Percentiles rank a stretch among this genome's conserved stretches.
These are phyloP conservation scores for Rhynchosporium graminicola DNA, from an alignment of 2,329 filamentous ascomycete species.

Conservation along the genomic window DNA sequence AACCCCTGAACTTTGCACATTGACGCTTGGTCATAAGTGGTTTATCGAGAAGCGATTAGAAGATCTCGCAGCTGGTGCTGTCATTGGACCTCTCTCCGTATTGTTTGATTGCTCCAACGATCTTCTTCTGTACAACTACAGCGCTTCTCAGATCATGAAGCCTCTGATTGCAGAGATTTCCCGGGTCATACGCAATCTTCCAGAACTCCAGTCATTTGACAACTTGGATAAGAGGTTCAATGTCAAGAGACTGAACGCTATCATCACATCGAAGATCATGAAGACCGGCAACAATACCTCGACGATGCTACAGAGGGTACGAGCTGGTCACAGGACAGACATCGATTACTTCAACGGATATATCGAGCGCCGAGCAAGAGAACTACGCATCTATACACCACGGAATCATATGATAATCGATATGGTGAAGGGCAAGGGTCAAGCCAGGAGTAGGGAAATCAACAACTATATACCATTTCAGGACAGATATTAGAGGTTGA, in stretches of 20 bases:
- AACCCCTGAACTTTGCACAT: constrained; percentile 61
- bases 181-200: constrained; percentile 69
- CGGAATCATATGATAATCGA: constrained; percentile 73
- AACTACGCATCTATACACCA: constrained; percentile 70
- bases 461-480: constrained; percentile 38
- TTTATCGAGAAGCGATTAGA: constrained; percentile 77
- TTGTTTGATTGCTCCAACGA: constrained; percentile 77
- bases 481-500: constrained; percentile 5
- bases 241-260: constrained; percentile 60
- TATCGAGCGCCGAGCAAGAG: constrained; percentile 71
- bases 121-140: constrained; percentile 65
- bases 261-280: constrained; percentile 56
- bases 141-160: constrained; percentile 66
- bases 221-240: constrained; percentile 58
- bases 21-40: constrained; percentile 57
- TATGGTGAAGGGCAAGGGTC: constrained; percentile 70
- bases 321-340: constrained; percentile 65
- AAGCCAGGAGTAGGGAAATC: constrained; percentile 31
- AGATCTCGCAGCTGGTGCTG: constrained; percentile 70
- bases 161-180: constrained; percentile 74
- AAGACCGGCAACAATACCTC: constrained; percentile 55
- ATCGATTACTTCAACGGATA: constrained; percentile 89
- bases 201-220: constrained; percentile 65
- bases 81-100: constrained; percentile 81
- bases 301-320: constrained; percentile 65